Evolutionary conservation across 164 flowering plant genomes (phyloP), one percentile per base, ranked within the genome.

Genomic region (Nymphaea thermarum): DNA sequence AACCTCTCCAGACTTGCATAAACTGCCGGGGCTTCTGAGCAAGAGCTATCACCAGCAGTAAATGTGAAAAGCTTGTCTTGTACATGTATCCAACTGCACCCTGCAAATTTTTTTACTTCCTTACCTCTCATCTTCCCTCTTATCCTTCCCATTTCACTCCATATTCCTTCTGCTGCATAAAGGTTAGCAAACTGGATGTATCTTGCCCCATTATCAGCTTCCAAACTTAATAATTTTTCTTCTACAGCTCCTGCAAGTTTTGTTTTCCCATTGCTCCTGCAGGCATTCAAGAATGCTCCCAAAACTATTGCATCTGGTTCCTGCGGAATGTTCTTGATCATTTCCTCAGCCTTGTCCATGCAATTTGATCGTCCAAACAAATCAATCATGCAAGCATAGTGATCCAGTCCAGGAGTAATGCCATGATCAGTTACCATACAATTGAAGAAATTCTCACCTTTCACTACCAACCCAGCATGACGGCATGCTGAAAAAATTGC

Each of bases 311-410:
- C 82, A 76, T 93, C 93, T 2, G 73, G 72, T 72, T 82, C 74
- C 0, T 78, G 10, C 0, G 89, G 87, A 67, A 86, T 82, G 57
- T 62, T 76, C 65, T 65, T 78, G 78, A 90, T 80, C 66, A 93
- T 78, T 18, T 64, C 67, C 17, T 74, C 65, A 2, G 85, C 96
- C 71, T 87, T 85, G 14, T 85, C 85, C 8, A 87, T 71, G 43
- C 77, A 74, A 44, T 81, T 82, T 59, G 85, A 83, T 72, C 89
- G 75, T 7, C 97, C 96, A 76, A 86, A 86, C 25, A 93, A 71
- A 78, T 93, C 96, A 71, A 89, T 78, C 92, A 89, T 86, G 65
- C 98, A 86, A 7, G 93, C 82, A 74, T 90, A 90, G 73, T 93
- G 98, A 70, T 87, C 86, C 17, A 73, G 83, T 76, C 83, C 91